Evolutionary conservation across 305 asterid species (phyloP).

Genomic region (Fraxinus paxiana): DNA sequence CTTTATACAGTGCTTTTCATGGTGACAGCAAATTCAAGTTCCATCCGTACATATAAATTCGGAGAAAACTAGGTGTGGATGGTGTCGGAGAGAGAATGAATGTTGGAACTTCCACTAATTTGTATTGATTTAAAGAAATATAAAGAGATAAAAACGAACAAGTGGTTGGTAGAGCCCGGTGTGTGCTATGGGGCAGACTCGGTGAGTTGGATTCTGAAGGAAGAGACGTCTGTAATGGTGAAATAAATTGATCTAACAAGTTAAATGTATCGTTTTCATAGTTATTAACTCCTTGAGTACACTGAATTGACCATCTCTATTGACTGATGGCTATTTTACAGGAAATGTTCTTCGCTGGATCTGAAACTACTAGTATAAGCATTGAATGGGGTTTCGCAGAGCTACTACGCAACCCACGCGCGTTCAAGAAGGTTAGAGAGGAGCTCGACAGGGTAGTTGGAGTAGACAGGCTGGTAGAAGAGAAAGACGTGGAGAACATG

Average conservation of each 20-base stretch:
- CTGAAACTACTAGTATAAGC: slow-evolving; percentile 55
- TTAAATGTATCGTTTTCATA: not conserved
- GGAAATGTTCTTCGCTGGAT: slow-evolving; percentile 69
- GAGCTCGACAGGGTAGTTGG: slow-evolving; percentile 53
- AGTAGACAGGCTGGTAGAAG: slow-evolving; percentile 34
- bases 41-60: not conserved
- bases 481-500: slow-evolving; percentile 38
- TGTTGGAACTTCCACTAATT: too few species aligned
- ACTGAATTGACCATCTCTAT: not conserved
- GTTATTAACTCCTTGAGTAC: not conserved
- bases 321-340: not conserved
- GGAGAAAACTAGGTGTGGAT: not conserved
- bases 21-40: not conserved
- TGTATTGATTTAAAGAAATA: slow-evolving; percentile 5
- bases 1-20: not conserved
- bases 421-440: slow-evolving; percentile 40
- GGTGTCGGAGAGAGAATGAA: too few species aligned
- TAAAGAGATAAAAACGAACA: too few species aligned
- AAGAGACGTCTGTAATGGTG: not conserved
- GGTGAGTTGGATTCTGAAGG: not conserved
- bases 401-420: slow-evolving; percentile 47
- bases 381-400: slow-evolving; percentile 64
- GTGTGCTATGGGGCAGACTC: not conserved
- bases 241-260: not conserved
- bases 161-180: too few species aligned